Evolutionary conservation across 2,329 filamentous ascomycete genomes (phyloP), one percentile per base, ranked within the genome.

Genomic region (Alternaria incomplexa): DNA sequence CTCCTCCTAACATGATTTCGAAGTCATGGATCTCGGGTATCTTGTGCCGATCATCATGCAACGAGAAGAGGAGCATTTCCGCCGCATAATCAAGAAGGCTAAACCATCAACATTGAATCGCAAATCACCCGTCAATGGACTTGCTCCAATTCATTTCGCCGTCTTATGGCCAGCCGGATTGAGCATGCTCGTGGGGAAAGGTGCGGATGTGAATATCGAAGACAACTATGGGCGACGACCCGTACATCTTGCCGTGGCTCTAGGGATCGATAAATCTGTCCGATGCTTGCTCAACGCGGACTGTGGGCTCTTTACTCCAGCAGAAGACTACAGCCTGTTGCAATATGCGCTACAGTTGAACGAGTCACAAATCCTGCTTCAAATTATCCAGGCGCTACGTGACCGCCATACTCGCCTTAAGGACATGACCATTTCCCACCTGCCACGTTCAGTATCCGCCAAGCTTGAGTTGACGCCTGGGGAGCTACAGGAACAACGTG

Each of bases 1-100:
- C 3, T 32, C 1, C 3, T 32, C 0, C 3, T 32, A 6, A 32
- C 0, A 0, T 4, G 1, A 4, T 7, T 3, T 22, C 6, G 0
- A 4, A 53, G 51, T 54, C 20, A 12, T 6, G 10, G 32, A 43
- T 9, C 6, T 54, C 7, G 32, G 32, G 3, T 22, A 26, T 43
- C 13, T 54, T 23, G 20, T 54, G 15, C 30, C 30, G 1, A 12
- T 26, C 15, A 54, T 54, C 4, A 4, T 54, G 15, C 22, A 26
- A 9, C 22, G 5, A 17, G 9, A 54, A 1, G 20, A n/a, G 2
- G 7, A 48, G 2, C 45, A 53, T 3, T 43, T 53, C 22, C 3
- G 5, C 12, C 20, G 15, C 9, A 5, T 25, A 1, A 32, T 43
- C 1, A 6, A 15, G 4, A 54, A 3, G 2, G 1, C 51, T 10